A percentile compares a stretch with the other conserved stretches of the same genome.
Evolutionary conservation across 2,329 filamentous ascomycete genomes (phyloP).

Genomic region (Didymellaceae sp.): DNA sequence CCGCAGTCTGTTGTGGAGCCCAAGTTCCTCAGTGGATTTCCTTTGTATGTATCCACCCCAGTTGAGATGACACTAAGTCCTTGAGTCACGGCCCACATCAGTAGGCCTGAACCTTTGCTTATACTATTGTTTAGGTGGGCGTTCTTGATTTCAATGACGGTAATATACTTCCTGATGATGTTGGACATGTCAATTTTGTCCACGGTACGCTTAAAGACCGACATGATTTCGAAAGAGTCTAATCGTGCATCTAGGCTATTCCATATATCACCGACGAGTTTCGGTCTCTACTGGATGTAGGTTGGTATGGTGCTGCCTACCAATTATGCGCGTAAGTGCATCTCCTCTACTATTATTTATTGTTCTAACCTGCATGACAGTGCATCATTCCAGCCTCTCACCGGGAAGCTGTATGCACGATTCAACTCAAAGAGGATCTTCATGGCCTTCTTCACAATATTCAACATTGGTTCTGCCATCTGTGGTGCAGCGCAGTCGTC

Average conservation of each 20-base stretch:
- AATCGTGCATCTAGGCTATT: constrained; percentile 14
- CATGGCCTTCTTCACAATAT: constrained; percentile 17
- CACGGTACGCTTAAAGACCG: constrained; percentile 13
- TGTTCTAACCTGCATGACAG: not conserved
- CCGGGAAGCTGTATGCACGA: constrained; percentile 25
- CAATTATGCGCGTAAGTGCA: constrained; percentile 44
- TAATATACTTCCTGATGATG: constrained; percentile 22
- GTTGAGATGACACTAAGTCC: no score
- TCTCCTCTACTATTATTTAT: not conserved
- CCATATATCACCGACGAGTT: constrained; percentile 30
- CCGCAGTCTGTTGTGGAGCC: not conserved
- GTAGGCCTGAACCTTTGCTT: no score
- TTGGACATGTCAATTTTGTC: constrained; percentile 27
- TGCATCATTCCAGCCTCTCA: constrained; percentile 22
- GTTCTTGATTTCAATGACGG: constrained; percentile 8
- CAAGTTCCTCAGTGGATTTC: not conserved
- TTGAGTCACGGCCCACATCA: no score
- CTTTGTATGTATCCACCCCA: not conserved
- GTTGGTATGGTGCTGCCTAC: constrained; percentile 43
- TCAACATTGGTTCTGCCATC: constrained; percentile 22
- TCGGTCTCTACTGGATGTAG: constrained; percentile 24
- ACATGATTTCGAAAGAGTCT: no score
- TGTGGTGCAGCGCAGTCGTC: constrained; percentile 25
- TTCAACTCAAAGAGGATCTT: constrained; percentile 16
- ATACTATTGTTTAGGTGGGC: not conserved